Percentiles rank a stretch among this genome's conserved stretches.
These are phyloP conservation scores for Tylopilus orsonianus DNA, from an alignment of 1,284 basidiomycete genomes.

Conservation along the genomic window DNA sequence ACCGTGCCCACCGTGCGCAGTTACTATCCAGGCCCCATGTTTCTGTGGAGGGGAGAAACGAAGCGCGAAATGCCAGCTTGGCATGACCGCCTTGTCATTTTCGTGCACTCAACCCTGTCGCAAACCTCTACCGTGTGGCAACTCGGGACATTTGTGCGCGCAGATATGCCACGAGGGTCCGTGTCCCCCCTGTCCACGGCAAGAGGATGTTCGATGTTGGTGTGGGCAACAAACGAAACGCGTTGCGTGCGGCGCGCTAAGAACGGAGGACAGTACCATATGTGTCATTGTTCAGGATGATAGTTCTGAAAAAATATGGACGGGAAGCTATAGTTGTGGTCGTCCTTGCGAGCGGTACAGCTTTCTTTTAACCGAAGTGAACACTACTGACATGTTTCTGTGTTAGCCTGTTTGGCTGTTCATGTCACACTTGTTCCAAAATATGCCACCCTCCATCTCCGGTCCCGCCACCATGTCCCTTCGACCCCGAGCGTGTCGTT, in stretches of 20 bases:
- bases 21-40: conserved; percentile 55
- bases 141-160: conserved; percentile 57
- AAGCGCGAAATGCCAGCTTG: conserved; percentile 63
- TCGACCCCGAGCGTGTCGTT: conserved; percentile 64
- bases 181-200: conserved; percentile 63
- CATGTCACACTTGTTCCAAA: conserved; percentile 67
- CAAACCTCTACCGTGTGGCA: conserved; percentile 60
- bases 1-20: conserved; percentile 73
- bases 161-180: conserved; percentile 70
- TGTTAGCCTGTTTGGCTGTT: conserved; percentile 71
- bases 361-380: neutral
- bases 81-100: conserved; percentile 24
- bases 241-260: conserved; percentile 66
- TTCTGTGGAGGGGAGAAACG: conserved; percentile 64
- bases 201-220: conserved; percentile 64
- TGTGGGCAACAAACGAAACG: conserved; percentile 70
- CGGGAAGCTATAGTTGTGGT: conserved; percentile 69
- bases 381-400: conserved; percentile 3
- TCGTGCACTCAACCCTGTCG: conserved; percentile 66
- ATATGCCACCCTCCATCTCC: conserved; percentile 71
- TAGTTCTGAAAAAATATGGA: conserved; percentile 50
- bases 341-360: conserved; percentile 58
- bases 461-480: conserved; percentile 63
- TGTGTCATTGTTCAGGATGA: conserved; percentile 19
- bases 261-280: conserved; percentile 22